phyloP scores from a whole-genome alignment of 176 grass and related monocot genomes.

The Phragmites australis region DNA sequence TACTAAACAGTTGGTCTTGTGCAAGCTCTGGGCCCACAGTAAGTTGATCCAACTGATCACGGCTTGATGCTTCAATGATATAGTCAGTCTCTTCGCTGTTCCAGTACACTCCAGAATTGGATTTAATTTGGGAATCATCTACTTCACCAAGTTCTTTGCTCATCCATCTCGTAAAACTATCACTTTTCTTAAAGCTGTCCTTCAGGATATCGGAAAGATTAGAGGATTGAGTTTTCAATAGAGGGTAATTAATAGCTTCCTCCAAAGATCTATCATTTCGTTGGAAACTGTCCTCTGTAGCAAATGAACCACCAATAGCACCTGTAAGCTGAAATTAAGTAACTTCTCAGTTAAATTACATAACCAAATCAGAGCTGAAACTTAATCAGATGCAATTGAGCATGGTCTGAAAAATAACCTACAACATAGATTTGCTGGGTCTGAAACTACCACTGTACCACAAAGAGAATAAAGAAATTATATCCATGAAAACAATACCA shows the following conservation, averaged over 20 bases:
- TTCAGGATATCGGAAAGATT: constrained; percentile 57
- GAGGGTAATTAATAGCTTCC: constrained; percentile 36
- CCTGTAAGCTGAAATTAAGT: constrained; percentile 53
- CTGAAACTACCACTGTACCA: background rate
- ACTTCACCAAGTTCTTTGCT: constrained; percentile 71
- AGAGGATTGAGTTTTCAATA: constrained; percentile 54
- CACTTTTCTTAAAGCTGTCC: constrained; percentile 68
- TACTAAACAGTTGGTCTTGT: constrained; percentile 85
- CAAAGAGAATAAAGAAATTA: background rate
- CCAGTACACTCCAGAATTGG: constrained; percentile 69
- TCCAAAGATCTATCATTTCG: constrained; percentile 46
- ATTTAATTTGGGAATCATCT: constrained; percentile 68
- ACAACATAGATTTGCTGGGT: constrained; percentile 28
- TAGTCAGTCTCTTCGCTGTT: constrained; percentile 65
- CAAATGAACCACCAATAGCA: constrained; percentile 41
- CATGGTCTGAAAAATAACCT: constrained; percentile 14
- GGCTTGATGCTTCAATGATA: constrained; percentile 64
- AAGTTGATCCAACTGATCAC: constrained; percentile 68
- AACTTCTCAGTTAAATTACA: constrained; percentile 16
- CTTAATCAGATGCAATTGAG: constrained; percentile 6
- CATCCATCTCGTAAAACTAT: constrained; percentile 99
- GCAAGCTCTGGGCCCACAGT: constrained; percentile 68
- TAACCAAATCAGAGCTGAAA: constrained; percentile 12
- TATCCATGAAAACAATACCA: constrained; percentile 19
- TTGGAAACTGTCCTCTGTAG: constrained; percentile 37